Base-by-base conservation (phyloP, 495 filamentous ascomycete genomes). In the Tuber calosporum region DNA sequence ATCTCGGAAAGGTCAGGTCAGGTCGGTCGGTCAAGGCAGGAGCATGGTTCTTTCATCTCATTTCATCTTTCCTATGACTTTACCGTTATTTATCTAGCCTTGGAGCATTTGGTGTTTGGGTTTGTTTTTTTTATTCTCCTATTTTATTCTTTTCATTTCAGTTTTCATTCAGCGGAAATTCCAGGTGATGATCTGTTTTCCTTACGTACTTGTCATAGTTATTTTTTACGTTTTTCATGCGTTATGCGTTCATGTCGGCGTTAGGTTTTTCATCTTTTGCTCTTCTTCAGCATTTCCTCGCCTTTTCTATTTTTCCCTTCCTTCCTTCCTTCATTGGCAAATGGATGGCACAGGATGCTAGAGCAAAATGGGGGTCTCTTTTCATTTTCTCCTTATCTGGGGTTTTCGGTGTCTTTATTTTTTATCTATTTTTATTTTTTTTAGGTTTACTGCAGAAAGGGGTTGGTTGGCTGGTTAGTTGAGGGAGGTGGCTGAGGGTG, bases 111-210 rank as follows among this genome's bases (percentile, higher is more conserved):
- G 53, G 53, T 62, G 53, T 62, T 62, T 62, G 53, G 53, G 53
- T 43, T 43, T 43, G 15, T 43, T 43, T 43, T 41, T 41, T 11
- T 15, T 38, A n/a, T 53, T 58, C 2, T 30, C 17, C 4, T 22
- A 6, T 45, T 45, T 20, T 5, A 20, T 45, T 20, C 43, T 53
- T 19, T 58, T 58, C 22, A 1, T 13, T 13, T 26, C n/a, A 1
- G 3, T 26, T n/a, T n/a, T 13, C 53, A 34, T 34, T 34, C 26
- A 62, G 53, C 53, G 53, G 53, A 62, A 62, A 62, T 62, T 62
- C 53, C 53, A 62, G 53, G 53, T 62, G 53, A 62, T 62, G 53
- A 62, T 62, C 53, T 62, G 53, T 62, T 62, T 34, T 62, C 30
- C 53, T 15, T 62, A 30, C 9, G 48, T 30, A 30, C 53, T 62